Conservation (phyloP, 2,329 filamentous ascomycete genomes). For the Sporothrix curviconia region DNA sequence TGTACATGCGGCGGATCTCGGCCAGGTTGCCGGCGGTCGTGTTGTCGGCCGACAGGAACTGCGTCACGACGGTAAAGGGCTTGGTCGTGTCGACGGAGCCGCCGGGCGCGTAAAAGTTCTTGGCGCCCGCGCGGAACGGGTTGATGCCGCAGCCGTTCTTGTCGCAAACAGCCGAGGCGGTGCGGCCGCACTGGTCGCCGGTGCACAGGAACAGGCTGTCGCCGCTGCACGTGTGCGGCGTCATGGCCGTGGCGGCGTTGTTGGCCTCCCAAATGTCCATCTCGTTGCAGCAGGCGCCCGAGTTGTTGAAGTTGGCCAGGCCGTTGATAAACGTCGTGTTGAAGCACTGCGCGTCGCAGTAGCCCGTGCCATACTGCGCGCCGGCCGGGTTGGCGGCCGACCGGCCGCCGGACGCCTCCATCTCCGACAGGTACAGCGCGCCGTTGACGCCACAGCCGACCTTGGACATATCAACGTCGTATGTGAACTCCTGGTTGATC, state of each 20-base stretch:
- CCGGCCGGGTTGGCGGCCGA: slow-evolving; percentile 36
- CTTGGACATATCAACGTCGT: slow-evolving; percentile 58
- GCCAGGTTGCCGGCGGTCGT: no score
- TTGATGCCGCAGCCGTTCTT: slow-evolving; percentile 61
- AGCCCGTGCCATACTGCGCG: slow-evolving; percentile 49
- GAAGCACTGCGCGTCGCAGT: slow-evolving; percentile 43
- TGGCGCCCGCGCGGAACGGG: slow-evolving; percentile 54
- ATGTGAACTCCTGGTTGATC: slow-evolving; percentile 55
- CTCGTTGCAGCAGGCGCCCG: slow-evolving; percentile 50
- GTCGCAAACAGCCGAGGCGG: slow-evolving; percentile 55
- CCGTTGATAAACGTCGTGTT: slow-evolving; percentile 42
- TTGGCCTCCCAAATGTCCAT: slow-evolving; percentile 60
- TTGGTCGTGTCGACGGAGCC: slow-evolving; percentile 50
- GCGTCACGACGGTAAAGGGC: slow-evolving; percentile 56
- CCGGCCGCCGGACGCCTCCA: slow-evolving; percentile 45
- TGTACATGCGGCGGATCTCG: not conserved
- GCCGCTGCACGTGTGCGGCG: slow-evolving; percentile 50
- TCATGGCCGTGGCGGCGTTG: slow-evolving; percentile 51
- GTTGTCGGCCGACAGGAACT: slow-evolving; percentile 34
- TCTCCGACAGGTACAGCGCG: slow-evolving; percentile 47
- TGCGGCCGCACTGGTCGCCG: slow-evolving; percentile 31
- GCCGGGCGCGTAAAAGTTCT: slow-evolving; percentile 42
- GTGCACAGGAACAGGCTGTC: slow-evolving; percentile 37
- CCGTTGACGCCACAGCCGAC: slow-evolving; percentile 52
- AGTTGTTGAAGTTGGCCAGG: slow-evolving; percentile 31